Evolutionary conservation across 1,284 basidiomycete species (phyloP).

Genomic region (Microbotryum violaceum): DNA sequence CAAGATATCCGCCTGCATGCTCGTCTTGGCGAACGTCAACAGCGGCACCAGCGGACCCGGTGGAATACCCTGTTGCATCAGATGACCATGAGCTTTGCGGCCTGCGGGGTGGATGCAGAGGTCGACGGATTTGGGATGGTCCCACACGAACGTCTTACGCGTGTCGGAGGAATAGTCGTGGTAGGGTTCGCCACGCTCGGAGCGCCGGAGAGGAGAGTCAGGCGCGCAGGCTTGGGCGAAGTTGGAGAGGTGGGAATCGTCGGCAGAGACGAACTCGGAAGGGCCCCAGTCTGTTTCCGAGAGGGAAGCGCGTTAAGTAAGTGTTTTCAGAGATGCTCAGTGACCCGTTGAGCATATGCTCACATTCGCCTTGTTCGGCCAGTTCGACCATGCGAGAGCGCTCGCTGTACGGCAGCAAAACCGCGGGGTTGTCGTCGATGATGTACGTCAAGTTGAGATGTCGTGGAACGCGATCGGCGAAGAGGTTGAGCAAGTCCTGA

Average conservation of each 20-base stretch:
- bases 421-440: conserved; percentile 46
- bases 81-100: conserved; percentile 36
- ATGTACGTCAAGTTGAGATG: conserved; percentile 43
- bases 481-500: conserved; percentile 38
- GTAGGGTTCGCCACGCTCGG: conserved; percentile 26
- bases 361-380: conserved; percentile 43
- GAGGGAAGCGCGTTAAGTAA: neutral
- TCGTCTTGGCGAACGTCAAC: conserved; percentile 38
- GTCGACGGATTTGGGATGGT: conserved; percentile 35
- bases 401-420: conserved; percentile 44
- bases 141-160: conserved; percentile 35
- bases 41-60: conserved; percentile 34
- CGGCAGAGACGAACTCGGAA: conserved; percentile 32
- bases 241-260: conserved; percentile 30
- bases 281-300: conserved; percentile 27
- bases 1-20: conserved; percentile 45
- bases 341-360: conserved; percentile 10
- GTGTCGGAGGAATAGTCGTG: conserved; percentile 28
- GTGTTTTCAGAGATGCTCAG: neutral
- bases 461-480: conserved; percentile 40
- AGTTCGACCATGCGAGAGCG: conserved; percentile 42
- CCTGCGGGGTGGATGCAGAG: conserved; percentile 37
- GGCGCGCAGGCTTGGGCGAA: conserved; percentile 35
- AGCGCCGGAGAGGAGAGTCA: conserved; percentile 31
- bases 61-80: conserved; percentile 33